Evolutionary conservation across 306 rosid species (phyloP).

Genomic region (Lathyrus aphaca): DNA sequence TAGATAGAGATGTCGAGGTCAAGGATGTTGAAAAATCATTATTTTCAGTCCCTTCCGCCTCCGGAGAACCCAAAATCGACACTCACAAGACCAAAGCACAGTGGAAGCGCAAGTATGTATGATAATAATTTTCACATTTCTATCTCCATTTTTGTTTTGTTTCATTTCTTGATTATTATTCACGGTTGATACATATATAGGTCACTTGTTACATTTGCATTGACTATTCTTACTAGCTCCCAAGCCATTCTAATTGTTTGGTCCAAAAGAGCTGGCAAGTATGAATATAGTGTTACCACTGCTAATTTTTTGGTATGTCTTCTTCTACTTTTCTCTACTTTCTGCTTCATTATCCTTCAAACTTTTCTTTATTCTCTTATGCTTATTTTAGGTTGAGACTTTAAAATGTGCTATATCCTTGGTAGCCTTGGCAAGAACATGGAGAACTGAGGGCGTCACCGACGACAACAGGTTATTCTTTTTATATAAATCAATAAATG

Average conservation of each 20-base stretch:
- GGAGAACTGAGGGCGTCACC: slow-evolving; percentile 82
- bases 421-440: slow-evolving; percentile 61
- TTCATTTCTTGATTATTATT: neutral
- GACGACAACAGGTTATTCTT: slow-evolving; percentile 74
- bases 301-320: slow-evolving; percentile 74
- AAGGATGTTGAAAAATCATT: slow-evolving; percentile 34
- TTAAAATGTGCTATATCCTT: slow-evolving; percentile 91
- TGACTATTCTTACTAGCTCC: slow-evolving; percentile 90
- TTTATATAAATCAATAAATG: neutral
- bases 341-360: neutral
- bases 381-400: slow-evolving; percentile 68
- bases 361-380: slow-evolving; percentile 18
- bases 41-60: slow-evolving; percentile 33
- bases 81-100: slow-evolving; percentile 36
- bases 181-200: slow-evolving; percentile 41
- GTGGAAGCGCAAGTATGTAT: slow-evolving; percentile 50
- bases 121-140: neutral
- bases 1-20: slow-evolving; percentile 21
- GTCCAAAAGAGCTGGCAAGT: slow-evolving; percentile 95
- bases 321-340: neutral
- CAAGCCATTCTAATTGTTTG: slow-evolving; percentile 95
- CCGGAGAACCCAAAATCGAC: slow-evolving; percentile 41
- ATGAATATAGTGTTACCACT: slow-evolving; percentile 95
- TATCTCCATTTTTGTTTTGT: too few species aligned
- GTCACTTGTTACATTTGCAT: slow-evolving; percentile 76